Base-by-base conservation (phyloP, 176 grass and related monocot genomes). In the Otatea glauca region DNA sequence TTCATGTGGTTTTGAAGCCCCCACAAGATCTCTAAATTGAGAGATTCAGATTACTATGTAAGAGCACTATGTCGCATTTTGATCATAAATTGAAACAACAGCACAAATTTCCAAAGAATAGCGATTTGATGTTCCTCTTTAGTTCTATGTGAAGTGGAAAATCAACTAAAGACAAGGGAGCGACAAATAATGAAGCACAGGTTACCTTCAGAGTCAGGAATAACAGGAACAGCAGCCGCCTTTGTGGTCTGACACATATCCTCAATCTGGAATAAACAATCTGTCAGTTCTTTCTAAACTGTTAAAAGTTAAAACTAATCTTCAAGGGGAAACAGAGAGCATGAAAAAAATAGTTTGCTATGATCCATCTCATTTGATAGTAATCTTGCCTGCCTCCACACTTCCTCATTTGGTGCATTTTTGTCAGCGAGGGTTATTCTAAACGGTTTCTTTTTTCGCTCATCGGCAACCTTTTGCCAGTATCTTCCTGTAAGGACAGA, bases 391-490 rank as follows among this genome's bases (percentile, higher is more conserved):
- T 98, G 93, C 68, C 83, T 90, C 96, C 96, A 98, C 53, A 98
- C 96, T 92, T 95, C 96, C 84, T 98, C 93, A 12, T 98, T 98
- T 85, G 96, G 96, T 43, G 96, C 96, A 90, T 98, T 98, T 91
- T 98, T 98, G 82, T 98, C 96, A 81, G 96, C 96, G 14, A 98
- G 91, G 47, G 93, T 98, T 92, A 98, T 95, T 80, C 89, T 72
- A 86, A 80, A 90, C 76, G 93, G 96, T 83, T 93, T 98, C 83
- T 95, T 95, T 80, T 85, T 95, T 18, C 86, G 77, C 84, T 94
- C 93, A 85, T 98, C 93, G 64, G 91, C 91, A 87, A 98, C 89
- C 41, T 88, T 95, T 76, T 88, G 91, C 96, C 96, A 98, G 83
- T 98, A 98, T 87, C 74, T 86, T 87, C 96, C 93, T 98, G 80